Base-by-base conservation (phyloP, 495 filamentous ascomycete genomes). In the Podospora conica region DNA sequence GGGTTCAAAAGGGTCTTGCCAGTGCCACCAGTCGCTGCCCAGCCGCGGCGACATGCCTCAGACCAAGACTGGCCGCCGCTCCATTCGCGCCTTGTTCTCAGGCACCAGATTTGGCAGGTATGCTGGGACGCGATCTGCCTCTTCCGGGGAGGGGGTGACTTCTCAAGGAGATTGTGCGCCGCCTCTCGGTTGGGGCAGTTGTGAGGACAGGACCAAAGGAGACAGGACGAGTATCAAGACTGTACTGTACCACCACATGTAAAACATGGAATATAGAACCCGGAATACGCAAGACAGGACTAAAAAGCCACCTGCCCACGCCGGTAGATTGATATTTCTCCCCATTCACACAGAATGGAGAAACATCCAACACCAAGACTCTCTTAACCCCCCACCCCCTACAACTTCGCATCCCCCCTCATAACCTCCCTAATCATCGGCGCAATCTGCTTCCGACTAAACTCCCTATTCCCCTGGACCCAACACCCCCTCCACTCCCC, bases 401-500 rank as follows among this genome's bases (percentile, higher is more conserved):
- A 76, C 20, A 74, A 58, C 63, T 61, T 73, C 10, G 69, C 60
- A 24, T 61, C 76, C 57, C 77, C 76, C 61, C 78, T 77, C 72
- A 92, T 83, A 22, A 82, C 86, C 67, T 84, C 84, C 71, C 92
- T 85, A 69, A 98, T 67, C 76, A 96, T 77, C 29, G 94, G 94
- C 31, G 89, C 93, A 54, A 98, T 91, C 81, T 92, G 88, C 79
- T 98, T 98, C 69, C 94, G 81, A 76, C 93, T 97, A 65, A 86
- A 81, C 58, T 83, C 81, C 23, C 89, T 68, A 69, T 87, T 83
- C 24, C 74, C 77, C 81, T 97, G 93, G 68, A 79, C 75, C 90
- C 91, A 94, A 28, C 89, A 80, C 58, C 72, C 74, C 60, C 80
- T 76, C 77, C 82, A 81, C 23, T 72, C 73, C 6, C 67, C 70